Percentiles rank a stretch among this genome's conserved stretches.
Evolutionary conservation across 305 asterid species (phyloP).

Genomic region (Fraxinus albicans): DNA sequence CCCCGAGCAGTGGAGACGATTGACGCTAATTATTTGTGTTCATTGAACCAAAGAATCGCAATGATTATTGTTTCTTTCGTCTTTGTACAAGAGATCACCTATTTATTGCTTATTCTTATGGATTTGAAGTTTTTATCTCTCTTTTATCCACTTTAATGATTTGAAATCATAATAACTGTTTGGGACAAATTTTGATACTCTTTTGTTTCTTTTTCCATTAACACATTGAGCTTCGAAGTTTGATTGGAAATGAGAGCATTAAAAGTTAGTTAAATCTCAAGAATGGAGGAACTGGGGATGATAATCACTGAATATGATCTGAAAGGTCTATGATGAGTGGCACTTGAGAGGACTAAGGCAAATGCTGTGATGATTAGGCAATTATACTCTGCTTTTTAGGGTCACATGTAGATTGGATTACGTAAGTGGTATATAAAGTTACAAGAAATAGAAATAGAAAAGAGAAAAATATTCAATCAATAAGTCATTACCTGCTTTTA

Average conservation of each 20-base stretch:
- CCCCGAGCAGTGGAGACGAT: neutral
- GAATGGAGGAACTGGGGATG: neutral
- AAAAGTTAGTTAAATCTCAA: slow-evolving; percentile 13
- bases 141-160: neutral
- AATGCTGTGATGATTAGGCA: slow-evolving; percentile 15
- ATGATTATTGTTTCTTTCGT: neutral
- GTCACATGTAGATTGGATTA: neutral
- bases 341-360: neutral
- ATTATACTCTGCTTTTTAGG: slow-evolving; percentile 19
- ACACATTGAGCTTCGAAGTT: slow-evolving; percentile 1
- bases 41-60: neutral
- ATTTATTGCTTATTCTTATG: neutral
- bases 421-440: neutral
- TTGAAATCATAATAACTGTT: slow-evolving; percentile 1
- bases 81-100: neutral
- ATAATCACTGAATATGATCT: slow-evolving; percentile 9
- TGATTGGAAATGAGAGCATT: slow-evolving; percentile 16
- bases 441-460: neutral
- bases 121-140: neutral
- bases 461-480: neutral
- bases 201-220: slow-evolving; percentile 2
- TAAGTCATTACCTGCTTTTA: neutral
- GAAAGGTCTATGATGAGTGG: neutral
- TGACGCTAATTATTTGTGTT: neutral
- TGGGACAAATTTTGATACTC: slow-evolving; percentile 7